Evolutionary conservation across 345 rosid genomes (phyloP), one percentile per base, ranked within the genome.

Genomic region (Citrus inodora): DNA sequence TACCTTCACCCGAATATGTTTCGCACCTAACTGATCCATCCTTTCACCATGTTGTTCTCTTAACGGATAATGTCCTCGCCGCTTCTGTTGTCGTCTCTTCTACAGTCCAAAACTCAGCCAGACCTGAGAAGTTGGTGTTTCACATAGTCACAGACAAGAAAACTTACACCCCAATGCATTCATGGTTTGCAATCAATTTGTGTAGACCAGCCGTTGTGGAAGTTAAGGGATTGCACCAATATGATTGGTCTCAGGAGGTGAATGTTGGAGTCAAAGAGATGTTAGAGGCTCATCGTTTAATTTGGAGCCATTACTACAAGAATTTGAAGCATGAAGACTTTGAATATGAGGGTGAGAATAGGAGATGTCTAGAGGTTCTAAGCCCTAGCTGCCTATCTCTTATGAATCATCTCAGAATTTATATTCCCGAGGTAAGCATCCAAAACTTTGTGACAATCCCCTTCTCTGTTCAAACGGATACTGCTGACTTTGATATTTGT

Each of bases 101-200:
- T 30, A 81, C 97, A 2, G 89, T 93, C 22, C 81, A 87, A 79
- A 86, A 83, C 63, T 87, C 95, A 2, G 85, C 70, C 76, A 85
- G 84, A 73, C 97, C 97, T 7, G 95, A 90, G 78, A 88, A 87
- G 28, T 82, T 93, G 48, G 98, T 92, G 56, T 93, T 95, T 76
- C 98, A 93, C 56, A 83, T 95, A n/a, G 89, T 95, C 80, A 93
- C 98, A 14, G 98, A 95, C 84, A 93, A 92, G 86, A 95, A 95
- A 87, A 95, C 98, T 2, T 93, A 93, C 80, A 87, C 93, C 32
- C 88, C 98, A 2, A 93, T 95, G 98, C 95, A 95, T 80, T 92
- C 98, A 51, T 93, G 98, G 98, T 95, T 95, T 86, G 97, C 97
- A 69, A 86, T 87, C 13, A 90, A 92, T 88, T 82, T 93, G 81